phyloP scores from a whole-genome alignment of 164 flowering plant genomes.

The Nymphaea thermarum region DNA sequence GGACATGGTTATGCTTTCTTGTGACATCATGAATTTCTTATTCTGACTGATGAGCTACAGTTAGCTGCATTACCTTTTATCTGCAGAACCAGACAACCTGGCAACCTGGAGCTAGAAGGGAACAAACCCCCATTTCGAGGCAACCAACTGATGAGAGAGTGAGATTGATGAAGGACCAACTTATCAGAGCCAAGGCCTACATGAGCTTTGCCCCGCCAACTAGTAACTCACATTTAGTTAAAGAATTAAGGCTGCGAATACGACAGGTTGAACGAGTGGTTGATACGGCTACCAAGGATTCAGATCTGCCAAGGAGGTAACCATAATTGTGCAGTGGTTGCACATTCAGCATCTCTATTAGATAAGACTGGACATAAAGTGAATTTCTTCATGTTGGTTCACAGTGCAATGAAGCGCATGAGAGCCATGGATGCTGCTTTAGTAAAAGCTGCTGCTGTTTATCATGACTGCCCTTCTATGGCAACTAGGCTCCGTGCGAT shows the following conservation, averaged over 20 bases:
- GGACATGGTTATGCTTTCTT: not conserved
- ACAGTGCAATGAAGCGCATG: constrained; percentile 72
- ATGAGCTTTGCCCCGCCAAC: constrained; percentile 52
- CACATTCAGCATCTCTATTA: not conserved
- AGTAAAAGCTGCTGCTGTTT: constrained; percentile 47
- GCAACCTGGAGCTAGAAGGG: not conserved
- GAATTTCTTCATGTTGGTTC: constrained; percentile 4
- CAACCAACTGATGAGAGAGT: constrained; percentile 49
- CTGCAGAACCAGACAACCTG: not conserved
- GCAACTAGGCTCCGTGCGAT: constrained; percentile 68
- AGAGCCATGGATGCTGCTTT: constrained; percentile 61
- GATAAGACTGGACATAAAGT: not conserved
- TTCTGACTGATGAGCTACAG: no score
- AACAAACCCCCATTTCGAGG: not conserved
- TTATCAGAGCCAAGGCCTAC: constrained; percentile 73
- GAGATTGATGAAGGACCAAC: constrained; percentile 70
- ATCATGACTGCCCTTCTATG: constrained; percentile 61
- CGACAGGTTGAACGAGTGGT: constrained; percentile 66
- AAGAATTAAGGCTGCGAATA: constrained; percentile 61
- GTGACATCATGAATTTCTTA: not conserved
- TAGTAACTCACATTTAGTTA: constrained; percentile 60
- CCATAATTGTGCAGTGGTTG: not conserved
- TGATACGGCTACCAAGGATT: constrained; percentile 63
- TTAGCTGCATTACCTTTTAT: no score
- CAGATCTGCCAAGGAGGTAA: constrained; percentile 70